phyloP scores from a whole-genome alignment of 768 basidiomycete genomes.

The Lactarius indigo region DNA sequence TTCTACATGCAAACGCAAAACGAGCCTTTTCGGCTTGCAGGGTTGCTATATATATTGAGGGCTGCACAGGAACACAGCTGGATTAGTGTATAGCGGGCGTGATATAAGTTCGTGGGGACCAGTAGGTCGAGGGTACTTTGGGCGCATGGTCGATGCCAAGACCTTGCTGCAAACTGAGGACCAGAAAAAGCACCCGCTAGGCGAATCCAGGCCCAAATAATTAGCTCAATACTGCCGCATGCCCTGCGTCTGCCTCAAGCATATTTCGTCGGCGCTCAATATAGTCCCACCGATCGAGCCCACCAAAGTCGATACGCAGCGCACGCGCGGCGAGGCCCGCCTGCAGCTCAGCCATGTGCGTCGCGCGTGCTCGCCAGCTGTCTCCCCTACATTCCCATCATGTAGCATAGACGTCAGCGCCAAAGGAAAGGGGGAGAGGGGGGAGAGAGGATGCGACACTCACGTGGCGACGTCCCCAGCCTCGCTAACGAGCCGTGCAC shows the following conservation, averaged over 20 bases:
- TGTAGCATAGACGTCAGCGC: not conserved
- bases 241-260: constrained; percentile 42
- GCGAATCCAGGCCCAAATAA: not conserved
- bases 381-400: constrained; percentile 51
- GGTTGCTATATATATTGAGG: constrained; percentile 1
- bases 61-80: not conserved
- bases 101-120: not conserved
- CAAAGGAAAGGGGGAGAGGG: not conserved
- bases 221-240: not conserved
- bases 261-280: constrained; percentile 61
- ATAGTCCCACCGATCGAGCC: constrained; percentile 70
- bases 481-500: constrained; percentile 62
- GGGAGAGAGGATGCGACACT: constrained; percentile 30
- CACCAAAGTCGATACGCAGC: constrained; percentile 73
- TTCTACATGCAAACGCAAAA: constrained; percentile 27
- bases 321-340: constrained; percentile 56
- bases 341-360: constrained; percentile 71
- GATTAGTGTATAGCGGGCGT: not conserved
- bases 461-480: constrained; percentile 62
- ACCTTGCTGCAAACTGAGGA: no score
- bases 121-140: no score
- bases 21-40: constrained; percentile 19
- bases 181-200: not conserved
- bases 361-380: constrained; percentile 72
- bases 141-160: no score